Base-by-base conservation (phyloP, 345 rosid genomes). In the Eucalyptus paniculata region DNA sequence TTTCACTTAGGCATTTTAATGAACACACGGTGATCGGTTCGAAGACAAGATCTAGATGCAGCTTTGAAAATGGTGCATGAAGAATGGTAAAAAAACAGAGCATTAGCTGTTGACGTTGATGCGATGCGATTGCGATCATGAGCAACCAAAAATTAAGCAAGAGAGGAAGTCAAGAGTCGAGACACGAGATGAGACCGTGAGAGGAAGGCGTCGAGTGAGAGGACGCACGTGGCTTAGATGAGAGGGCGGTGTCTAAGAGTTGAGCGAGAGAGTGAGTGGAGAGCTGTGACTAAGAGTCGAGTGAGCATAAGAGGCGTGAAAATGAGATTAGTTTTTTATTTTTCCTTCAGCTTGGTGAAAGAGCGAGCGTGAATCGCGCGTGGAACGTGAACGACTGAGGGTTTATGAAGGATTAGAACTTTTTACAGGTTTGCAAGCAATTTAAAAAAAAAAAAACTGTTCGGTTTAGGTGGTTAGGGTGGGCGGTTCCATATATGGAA, bases 391-490 rank as follows among this genome's bases (percentile, higher is more conserved):
- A 8, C 11, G 26, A 9, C 21, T 5, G 18, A 17, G 40, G 77
- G 40, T 67, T 65, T 67, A 34, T 2, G 77, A 30, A 67, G 34
- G 21, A 16, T 67, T 67, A 67, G 21, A 34, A 34, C 19, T 67
- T 67, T 15, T n/a, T 15, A 28, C 6, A 16, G 11, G 18, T 67
- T 67, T n/a, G 21, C 9, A 32, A n/a, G 40, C 15, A 16, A 32
- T 7, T 15, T 15, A 42, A 42, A 40, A 40, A 40, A 40, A 40
- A 40, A 40, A 42, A 42, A 42, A 6, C 44, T 2, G 17, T 69
- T 0, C 4, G 1, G 0, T 69, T 37, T 8, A 8, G 23, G 5
- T 32, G 12, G 2, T 13, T 14, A 0, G 69, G 34, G 34, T 62
- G 0, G 34, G 21, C 4, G 2, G 1, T 67, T 67, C 23, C 23